Base-by-base conservation (phyloP, 805 yeast species). In the Sugiyamaella valdiviana region DNA sequence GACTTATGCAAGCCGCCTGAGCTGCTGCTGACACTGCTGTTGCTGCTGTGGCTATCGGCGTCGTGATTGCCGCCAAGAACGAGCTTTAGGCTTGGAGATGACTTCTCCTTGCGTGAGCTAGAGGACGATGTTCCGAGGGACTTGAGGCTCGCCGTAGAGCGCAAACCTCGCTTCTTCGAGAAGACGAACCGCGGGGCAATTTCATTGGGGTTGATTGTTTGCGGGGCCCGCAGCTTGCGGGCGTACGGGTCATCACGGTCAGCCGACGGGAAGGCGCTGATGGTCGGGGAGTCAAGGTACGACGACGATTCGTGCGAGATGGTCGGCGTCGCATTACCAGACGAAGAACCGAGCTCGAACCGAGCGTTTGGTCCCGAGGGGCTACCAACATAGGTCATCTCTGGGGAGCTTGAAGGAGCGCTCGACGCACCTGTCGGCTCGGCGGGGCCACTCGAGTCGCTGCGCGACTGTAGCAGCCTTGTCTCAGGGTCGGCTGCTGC, bases 171-270 rank as follows among this genome's bases (percentile, higher is more conserved):
- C 43, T 44, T 49, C 39, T 43, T 49, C 36, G 55, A 44, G 49
- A 66, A 66, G 42, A 63, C 63, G 44, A 66, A 66, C 36, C 69
- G 53, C 20, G 69, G 67, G 7, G 66, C 64, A 40, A 66, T 64
- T 15, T 63, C 61, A 12, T 51, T 57, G 5, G 54, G 53, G 20
- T 56, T 55, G 16, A 50, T 44, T n/a, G 24, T 43, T 26, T 52
- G 63, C 12, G 59, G 57, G 1, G 60, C 59, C 1, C 70, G 52
- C 38, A 57, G 47, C 44, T 55, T 58, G 12, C 70, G 56, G 6
- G 67, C 53, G 44, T 66, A 65, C 5, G 69, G 70, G 46, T 65
- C 69, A 21, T 58, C 62, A 15, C 48, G 58, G 14, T 56, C 58
- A 6, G 53, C 48, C 17, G 53, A 40, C 14, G 61, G 61, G 41